Evolutionary conservation across 257 asterid genomes (phyloP), one percentile per base, ranked within the genome.

Genomic region (Gentiana straminea): DNA sequence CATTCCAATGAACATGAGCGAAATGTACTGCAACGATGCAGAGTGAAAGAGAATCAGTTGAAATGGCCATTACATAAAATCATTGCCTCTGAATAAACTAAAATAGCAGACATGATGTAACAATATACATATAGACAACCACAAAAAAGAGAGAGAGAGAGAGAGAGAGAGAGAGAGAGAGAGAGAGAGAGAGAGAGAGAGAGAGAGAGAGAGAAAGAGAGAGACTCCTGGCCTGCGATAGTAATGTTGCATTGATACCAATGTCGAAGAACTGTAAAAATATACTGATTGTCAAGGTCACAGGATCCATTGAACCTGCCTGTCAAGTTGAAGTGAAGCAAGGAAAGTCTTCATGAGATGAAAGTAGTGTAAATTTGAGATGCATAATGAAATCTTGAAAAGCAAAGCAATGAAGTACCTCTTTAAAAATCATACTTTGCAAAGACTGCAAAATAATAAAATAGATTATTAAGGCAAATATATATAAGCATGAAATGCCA

Each of bases 291-390:
- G 94, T 76, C 80, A 81, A 75, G 13, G 95, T 92, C 60, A 88
- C 98, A 24, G 98, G 98, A 77, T 92, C 98, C 60, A 77, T 90
- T 37, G 94, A 85, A 77, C 95, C 97, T 74, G 89, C 90, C 98
- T 92, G 86, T 44, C 68, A 41, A 37, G 15, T 36, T 24, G 1
- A 15, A 33, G 49, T 10, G 49, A 46, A 32, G n/a, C 35, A 64
- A 51, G 58, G 60, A 15, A 45, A 39, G 64, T 56, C 36, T 9
- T 52, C 32, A 58, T 13, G 12, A 65, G 61, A 60, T 59, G 59
- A 55, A 53, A 56, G 24, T 56, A 58, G 50, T 15, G 60, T 59
- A 61, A 52, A 45, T 36, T 64, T 33, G 52, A 44, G 15, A 38
- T 8, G 59, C 43, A 36, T 46, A 38, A 65, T 38, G 36, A 46